These are phyloP conservation scores for Podaxis sp. DNA, from an alignment of 768 basidiomycete genomes.

Conservation along the genomic window DNA sequence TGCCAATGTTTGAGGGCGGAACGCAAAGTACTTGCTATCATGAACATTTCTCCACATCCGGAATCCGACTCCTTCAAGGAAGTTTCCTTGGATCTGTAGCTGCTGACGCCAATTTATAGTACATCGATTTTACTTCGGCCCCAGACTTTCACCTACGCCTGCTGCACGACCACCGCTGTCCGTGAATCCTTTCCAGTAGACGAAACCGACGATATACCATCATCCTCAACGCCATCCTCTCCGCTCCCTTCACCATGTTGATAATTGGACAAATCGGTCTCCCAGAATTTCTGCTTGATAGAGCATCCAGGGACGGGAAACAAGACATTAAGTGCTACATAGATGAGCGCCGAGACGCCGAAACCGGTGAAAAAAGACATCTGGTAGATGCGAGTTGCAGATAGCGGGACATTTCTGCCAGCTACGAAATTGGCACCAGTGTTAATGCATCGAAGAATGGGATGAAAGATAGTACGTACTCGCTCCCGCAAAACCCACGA, in stretches of 20 bases:
- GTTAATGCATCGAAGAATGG: slow-evolving; percentile 3
- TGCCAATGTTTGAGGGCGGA: too few relatives aligned
- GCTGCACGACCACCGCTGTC: background rate
- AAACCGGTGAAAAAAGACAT: slow-evolving; percentile 88
- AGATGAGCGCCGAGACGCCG: slow-evolving; percentile 63
- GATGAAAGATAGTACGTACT: slow-evolving; percentile 38
- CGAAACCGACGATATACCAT: background rate
- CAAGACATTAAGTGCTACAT: slow-evolving; percentile 55
- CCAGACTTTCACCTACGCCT: background rate
- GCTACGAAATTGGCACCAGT: slow-evolving; percentile 30
- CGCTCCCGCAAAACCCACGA: slow-evolving; percentile 78
- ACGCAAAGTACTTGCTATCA: too few relatives aligned
- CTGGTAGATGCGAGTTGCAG: slow-evolving; percentile 71
- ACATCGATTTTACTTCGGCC: background rate
- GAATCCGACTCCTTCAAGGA: too few relatives aligned
- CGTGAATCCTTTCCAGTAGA: background rate
- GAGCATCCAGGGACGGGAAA: slow-evolving; percentile 59
- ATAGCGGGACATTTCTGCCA: slow-evolving; percentile 60
- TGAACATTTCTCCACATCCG: too few relatives aligned
- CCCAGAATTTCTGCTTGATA: slow-evolving; percentile 40
- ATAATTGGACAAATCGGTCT: slow-evolving; percentile 51
- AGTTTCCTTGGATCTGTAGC: too few relatives aligned
- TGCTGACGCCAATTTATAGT: too few relatives aligned
- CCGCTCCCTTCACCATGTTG: background rate
- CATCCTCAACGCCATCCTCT: background rate